Percentiles rank a stretch among this genome's conserved stretches.
phyloP scores from a whole-genome alignment of 331 rosid species.

The Malus hybrid region DNA sequence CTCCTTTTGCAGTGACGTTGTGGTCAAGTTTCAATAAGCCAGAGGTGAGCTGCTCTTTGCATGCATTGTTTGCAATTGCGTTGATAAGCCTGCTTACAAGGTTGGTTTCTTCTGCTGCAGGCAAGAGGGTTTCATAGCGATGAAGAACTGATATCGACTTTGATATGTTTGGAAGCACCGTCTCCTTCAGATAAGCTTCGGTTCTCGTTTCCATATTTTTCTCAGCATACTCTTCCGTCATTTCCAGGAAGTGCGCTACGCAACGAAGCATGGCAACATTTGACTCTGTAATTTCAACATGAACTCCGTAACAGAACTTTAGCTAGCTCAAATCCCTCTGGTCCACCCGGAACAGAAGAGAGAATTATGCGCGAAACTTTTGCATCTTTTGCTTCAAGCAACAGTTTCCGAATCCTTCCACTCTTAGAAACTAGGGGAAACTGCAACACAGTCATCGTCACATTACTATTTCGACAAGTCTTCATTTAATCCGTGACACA shows the following conservation, averaged over 20 bases:
- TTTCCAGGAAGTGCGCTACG: constrained; percentile 67
- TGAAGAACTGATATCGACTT: constrained; percentile 73
- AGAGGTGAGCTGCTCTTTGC: constrained; percentile 91
- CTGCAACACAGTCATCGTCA: constrained; percentile 37
- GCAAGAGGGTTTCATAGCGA: constrained; percentile 65
- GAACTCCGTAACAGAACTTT: constrained; percentile 83
- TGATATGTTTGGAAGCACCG: constrained; percentile 60
- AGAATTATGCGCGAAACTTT: constrained; percentile 56
- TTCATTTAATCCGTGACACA: not conserved
- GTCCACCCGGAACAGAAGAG: constrained; percentile 67
- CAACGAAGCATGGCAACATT: constrained; percentile 76
- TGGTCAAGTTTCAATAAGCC: constrained; percentile 83
- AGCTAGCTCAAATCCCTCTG: constrained; percentile 85
- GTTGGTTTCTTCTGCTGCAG: constrained; percentile 67
- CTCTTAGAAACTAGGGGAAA: constrained; percentile 83
- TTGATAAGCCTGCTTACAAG: constrained; percentile 63
- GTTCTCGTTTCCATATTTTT: constrained; percentile 59
- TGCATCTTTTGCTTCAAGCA: constrained; percentile 74
- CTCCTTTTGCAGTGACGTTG: constrained; percentile 54
- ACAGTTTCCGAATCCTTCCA: constrained; percentile 72
- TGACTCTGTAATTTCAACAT: constrained; percentile 59
- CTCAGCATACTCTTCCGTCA: constrained; percentile 84
- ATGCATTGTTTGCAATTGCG: constrained; percentile 78
- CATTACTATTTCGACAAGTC: not conserved
- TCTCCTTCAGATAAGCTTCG: constrained; percentile 66